Evolutionary conservation across 1,284 basidiomycete genomes (phyloP).

Genomic region (Tremellales sp.): DNA sequence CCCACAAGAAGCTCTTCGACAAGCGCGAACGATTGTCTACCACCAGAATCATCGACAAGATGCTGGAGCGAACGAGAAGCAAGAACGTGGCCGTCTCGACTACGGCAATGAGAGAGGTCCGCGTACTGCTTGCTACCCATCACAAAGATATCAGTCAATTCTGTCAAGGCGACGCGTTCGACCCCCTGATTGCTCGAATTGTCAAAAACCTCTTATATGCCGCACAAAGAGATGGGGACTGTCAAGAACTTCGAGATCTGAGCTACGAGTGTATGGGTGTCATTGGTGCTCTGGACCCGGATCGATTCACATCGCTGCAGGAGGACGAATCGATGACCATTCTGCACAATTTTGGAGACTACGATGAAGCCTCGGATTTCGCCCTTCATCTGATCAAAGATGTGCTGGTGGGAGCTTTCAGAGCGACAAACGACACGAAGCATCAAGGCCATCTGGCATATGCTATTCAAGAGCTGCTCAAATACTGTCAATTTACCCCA

Average conservation of each 20-base stretch:
- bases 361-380: slow-evolving; percentile 73
- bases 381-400: slow-evolving; percentile 81
- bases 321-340: slow-evolving; percentile 68
- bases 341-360: slow-evolving; percentile 75
- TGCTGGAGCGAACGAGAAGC: slow-evolving; percentile 70
- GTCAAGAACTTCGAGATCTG: slow-evolving; percentile 61
- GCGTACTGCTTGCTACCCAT: slow-evolving; percentile 57
- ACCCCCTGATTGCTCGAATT: slow-evolving; percentile 68
- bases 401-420: slow-evolving; percentile 85
- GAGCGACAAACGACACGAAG: slow-evolving; percentile 87
- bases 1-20: slow-evolving; percentile 53
- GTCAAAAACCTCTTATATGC: slow-evolving; percentile 67
- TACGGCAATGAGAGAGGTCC: slow-evolving; percentile 75
- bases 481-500: slow-evolving; percentile 80
- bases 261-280: slow-evolving; percentile 89
- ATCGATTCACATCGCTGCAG: slow-evolving; percentile 58
- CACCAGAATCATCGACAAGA: slow-evolving; percentile 59
- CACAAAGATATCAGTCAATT: slow-evolving; percentile 60
- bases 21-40: slow-evolving; percentile 51
- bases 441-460: slow-evolving; percentile 88
- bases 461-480: slow-evolving; percentile 87
- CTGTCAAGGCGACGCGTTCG: slow-evolving; percentile 80
- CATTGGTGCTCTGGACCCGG: slow-evolving; percentile 94
- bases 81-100: slow-evolving; percentile 78
- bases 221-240: slow-evolving; percentile 68